Evolutionary conservation across 768 basidiomycete species (phyloP).

Genomic region (Clitopilus passeckerianus): DNA sequence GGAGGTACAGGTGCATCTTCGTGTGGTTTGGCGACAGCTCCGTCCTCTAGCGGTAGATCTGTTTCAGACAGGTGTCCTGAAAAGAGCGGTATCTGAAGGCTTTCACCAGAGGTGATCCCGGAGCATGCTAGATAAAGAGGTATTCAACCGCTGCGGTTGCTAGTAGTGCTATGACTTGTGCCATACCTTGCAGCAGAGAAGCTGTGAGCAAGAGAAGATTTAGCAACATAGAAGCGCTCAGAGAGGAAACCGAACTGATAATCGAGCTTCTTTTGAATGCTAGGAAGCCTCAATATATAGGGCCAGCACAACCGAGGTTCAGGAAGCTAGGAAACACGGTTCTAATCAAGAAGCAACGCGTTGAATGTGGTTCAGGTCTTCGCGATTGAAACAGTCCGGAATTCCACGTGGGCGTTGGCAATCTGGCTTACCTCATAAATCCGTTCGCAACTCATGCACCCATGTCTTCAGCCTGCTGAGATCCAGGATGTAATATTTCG

Average conservation of each 20-base stretch:
- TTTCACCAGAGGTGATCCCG: neutral
- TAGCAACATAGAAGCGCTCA: neutral
- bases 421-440: too few species aligned
- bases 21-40: neutral
- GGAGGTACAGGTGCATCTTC: slow-evolving; percentile 27
- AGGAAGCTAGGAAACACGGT: neutral
- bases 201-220: neutral
- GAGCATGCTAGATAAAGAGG: neutral
- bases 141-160: neutral
- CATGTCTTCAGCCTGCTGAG: too few species aligned
- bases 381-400: too few species aligned
- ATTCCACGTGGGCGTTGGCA: too few species aligned
- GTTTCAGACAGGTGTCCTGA: neutral
- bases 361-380: too few species aligned
- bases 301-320: neutral
- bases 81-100: neutral
- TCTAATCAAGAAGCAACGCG: too few species aligned
- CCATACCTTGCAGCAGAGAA: neutral
- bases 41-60: neutral
- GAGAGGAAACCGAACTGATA: neutral
- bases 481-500: too few species aligned
- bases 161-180: neutral
- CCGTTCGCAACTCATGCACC: too few species aligned
- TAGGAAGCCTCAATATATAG: neutral
- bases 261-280: neutral